Base-by-base conservation (phyloP, 2,329 filamentous ascomycete genomes). In the Emergomyces pasteurianus region DNA sequence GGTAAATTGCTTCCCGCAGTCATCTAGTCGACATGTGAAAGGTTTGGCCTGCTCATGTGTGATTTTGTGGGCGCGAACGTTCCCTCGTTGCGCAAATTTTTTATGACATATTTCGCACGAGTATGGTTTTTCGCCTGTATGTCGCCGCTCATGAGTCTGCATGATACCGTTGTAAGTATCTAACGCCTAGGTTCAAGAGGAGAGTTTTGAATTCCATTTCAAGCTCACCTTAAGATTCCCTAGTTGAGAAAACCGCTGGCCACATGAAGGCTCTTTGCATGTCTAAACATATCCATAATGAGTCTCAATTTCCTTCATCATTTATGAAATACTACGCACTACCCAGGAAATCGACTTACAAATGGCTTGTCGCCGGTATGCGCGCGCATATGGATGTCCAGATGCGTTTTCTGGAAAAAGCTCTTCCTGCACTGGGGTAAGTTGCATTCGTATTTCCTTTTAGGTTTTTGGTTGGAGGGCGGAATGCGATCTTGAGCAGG, bases 341-440 rank as follows among this genome's bases (percentile, higher is more conserved):
- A 52, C 36, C n/a, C n/a, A n/a, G 54, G 42, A n/a, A 54, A 26
- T 31, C 52, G 65, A 79, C 89, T 80, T 78, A 95, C 88, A 72
- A 92, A 96, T 63, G 92, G 92, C 72, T 91, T 94, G 59, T 88
- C 85, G 18, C 94, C 94, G 1, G 90, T 96, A 74, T 99, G 94
- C 4, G 88, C 87, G 65, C 92, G 83, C 53, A 84, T 86, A 73
- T 99, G 94, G 56, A 95, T 96, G 63, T 94, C 88, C 12, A 96
- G 81, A 68, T 97, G 92, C 1, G 92, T 96, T 76, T 92, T 95
- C 71, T 97, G 92, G 62, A 84, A 85, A 73, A 96, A 97, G 63
- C 82, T 85, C 78, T 94, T 95, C 67, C 81, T 79, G 73, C 92
- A 97, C 47, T 83, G 83, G 8, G 85, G 81, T 46, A 90, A 80